Evolutionary conservation across 495 filamentous ascomycete genomes (phyloP), one percentile per base, ranked within the genome.

Genomic region (Peziza echinospora): DNA sequence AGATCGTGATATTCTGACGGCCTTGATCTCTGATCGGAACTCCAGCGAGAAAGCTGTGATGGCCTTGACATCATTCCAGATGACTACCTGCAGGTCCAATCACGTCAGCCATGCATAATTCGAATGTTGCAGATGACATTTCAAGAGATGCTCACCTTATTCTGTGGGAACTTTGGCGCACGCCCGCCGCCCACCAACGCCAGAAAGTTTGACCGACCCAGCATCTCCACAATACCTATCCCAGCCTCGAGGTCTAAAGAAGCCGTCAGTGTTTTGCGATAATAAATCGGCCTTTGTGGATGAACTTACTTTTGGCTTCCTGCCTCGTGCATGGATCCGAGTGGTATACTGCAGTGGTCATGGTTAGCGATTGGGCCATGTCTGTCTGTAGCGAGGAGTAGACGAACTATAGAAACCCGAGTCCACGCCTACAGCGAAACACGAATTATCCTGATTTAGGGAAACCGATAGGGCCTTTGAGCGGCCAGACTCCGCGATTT

Each of bases 101-200:
- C 11, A 2, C 9, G 42, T 49, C 23, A 51, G 44, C 37, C 40
- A 21, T 19, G 17, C 22, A 16, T 34, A 34, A 16, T 11, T 17
- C 3, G 3, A 13, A 17, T 37, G 19, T 37, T 37, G 19, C 13
- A 11, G 6, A 17, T 6, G 30, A 3, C n/a, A 17, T 22, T 17
- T 3, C 23, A 11, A 28, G 19, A 24, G 49, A 24, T 50, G 51
- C 30, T 57, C 54, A 79, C 85, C 65, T 92, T 93, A 65, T 91
- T 91, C 51, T 76, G 74, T 0, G 84, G 77, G 54, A 83, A 89
- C 53, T 87, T 87, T 39, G 86, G 84, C 49, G 78, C 73, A 52
- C 71, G 78, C 30, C 89, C 87, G 47, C 89, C 89, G 46, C 87
- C 85, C 23, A 93, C 83, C 23, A 93, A 74, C 19, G 82, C 89